A percentile compares a stretch with the other conserved stretches of the same genome.
These are phyloP conservation scores for Rubia peregrina DNA, from an alignment of 305 asterid species.

Conservation along the genomic window DNA sequence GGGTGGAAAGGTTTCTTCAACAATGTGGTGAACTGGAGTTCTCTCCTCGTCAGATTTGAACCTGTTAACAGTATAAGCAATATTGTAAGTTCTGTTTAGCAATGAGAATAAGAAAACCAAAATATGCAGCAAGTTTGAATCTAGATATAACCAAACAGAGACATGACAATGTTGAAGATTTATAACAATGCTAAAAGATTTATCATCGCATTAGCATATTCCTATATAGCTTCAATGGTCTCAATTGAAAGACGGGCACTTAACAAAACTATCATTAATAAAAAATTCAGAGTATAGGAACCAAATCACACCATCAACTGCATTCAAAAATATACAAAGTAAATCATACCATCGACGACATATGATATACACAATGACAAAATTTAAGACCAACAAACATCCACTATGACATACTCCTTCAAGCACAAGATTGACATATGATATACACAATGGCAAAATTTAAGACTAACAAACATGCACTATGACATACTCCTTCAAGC, in stretches of 20 bases:
- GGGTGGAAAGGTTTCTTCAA: constrained; percentile 88
- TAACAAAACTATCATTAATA: neutral
- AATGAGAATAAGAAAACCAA: neutral
- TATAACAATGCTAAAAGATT: no score
- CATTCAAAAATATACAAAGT: neutral
- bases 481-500: no score
- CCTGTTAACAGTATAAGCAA: constrained; percentile 40
- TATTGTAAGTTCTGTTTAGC: constrained; percentile 12
- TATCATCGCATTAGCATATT: neutral
- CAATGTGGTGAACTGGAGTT: constrained; percentile 69
- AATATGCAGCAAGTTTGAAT: neutral
- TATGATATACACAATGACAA: no score
- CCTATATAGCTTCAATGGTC: neutral
- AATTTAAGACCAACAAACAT: no score
- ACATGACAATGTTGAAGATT: neutral
- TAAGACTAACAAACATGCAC: no score
- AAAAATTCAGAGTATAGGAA: neutral
- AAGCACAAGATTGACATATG: no score
- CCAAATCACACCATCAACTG: neutral
- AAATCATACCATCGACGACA: neutral
- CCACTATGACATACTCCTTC: no score
- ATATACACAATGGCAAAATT: no score
- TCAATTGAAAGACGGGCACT: neutral
- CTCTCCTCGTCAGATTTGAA: constrained; percentile 98
- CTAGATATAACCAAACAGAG: neutral